phyloP scores from a whole-genome alignment of 2,329 filamentous ascomycete species.

The Nothophoma quercina region DNA sequence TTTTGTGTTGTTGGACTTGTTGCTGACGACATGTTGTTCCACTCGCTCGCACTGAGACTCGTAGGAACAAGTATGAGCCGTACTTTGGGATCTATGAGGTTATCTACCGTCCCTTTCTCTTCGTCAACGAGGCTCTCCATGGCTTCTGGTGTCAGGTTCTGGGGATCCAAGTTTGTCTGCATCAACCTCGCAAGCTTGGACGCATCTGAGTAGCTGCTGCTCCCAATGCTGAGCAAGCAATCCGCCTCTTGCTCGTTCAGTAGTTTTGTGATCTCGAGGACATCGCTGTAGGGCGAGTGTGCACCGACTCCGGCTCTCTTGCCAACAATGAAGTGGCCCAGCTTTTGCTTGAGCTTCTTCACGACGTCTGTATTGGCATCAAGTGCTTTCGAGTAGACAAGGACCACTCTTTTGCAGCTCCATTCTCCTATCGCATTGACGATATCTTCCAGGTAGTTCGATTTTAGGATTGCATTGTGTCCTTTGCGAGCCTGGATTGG shows the following conservation, averaged over 20 bases:
- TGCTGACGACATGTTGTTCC: slow-evolving; percentile 31
- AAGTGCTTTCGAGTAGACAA: slow-evolving; percentile 32
- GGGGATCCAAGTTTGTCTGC: slow-evolving; percentile 23
- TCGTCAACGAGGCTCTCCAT: slow-evolving; percentile 34
- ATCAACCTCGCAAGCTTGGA: slow-evolving; percentile 38
- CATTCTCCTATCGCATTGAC: slow-evolving; percentile 22
- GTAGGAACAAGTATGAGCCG: slow-evolving; percentile 35
- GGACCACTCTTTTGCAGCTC: slow-evolving; percentile 23
- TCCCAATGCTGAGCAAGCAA: slow-evolving; percentile 32
- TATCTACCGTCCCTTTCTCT: slow-evolving; percentile 22
- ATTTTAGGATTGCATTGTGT: slow-evolving; percentile 29
- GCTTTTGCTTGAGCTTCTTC: slow-evolving; percentile 22
- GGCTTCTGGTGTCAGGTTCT: slow-evolving; percentile 23
- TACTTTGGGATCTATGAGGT: slow-evolving; percentile 22
- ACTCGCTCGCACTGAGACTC: slow-evolving; percentile 36
- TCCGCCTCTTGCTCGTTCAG: slow-evolving; percentile 29
- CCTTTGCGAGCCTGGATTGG: slow-evolving; percentile 22
- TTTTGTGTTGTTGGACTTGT: slow-evolving; percentile 30
- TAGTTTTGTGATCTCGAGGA: slow-evolving; percentile 27
- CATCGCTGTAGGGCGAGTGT: slow-evolving; percentile 35
- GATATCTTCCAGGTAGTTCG: slow-evolving; percentile 27
- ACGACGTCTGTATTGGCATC: slow-evolving; percentile 27
- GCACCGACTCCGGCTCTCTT: slow-evolving; percentile 30
- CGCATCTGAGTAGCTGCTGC: slow-evolving; percentile 37
- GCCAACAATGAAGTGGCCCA: slow-evolving; percentile 27